These are phyloP conservation scores for Brassica hybrid DNA, from an alignment of 441 rosid genomes.

Conservation along the genomic window DNA sequence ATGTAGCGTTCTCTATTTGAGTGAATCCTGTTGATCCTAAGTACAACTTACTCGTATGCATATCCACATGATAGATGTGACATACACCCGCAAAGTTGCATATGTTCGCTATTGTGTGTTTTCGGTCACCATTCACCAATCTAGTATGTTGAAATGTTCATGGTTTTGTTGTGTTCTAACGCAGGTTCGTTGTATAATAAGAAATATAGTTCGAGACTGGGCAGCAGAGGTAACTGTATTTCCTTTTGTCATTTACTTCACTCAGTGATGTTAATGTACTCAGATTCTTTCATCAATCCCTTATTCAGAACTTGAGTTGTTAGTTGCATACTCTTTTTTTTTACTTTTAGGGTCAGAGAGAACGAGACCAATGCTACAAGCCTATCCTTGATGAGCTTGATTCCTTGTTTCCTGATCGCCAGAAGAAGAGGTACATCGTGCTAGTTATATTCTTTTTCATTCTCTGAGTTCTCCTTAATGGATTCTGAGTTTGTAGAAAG, in stretches of 20 bases:
- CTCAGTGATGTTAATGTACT: not conserved
- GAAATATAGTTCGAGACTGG: slow-evolving; percentile 99
- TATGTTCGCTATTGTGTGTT: slow-evolving; percentile 18
- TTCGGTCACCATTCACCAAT: slow-evolving; percentile 16
- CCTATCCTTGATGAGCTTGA: slow-evolving; percentile 95
- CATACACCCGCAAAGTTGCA: slow-evolving; percentile 1
- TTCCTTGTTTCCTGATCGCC: slow-evolving; percentile 79
- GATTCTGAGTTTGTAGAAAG: slow-evolving; percentile 13
- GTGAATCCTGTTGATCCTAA: slow-evolving; percentile 2
- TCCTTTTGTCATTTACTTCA: slow-evolving; percentile 11
- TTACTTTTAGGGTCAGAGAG: slow-evolving; percentile 72
- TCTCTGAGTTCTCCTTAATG: slow-evolving; percentile 18
- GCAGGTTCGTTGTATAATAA: slow-evolving; percentile 96
- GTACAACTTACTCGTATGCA: not conserved
- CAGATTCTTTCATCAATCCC: not conserved
- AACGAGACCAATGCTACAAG: slow-evolving; percentile 91
- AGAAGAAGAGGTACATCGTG: slow-evolving; percentile 58
- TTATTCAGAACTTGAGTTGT: slow-evolving; percentile 9
- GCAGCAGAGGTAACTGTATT: slow-evolving; percentile 79
- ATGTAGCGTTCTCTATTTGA: slow-evolving; percentile 1
- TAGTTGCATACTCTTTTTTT: slow-evolving; percentile 1
- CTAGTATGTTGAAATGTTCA: slow-evolving; percentile 8
- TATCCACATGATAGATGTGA: slow-evolving; percentile 29
- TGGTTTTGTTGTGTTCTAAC: slow-evolving; percentile 37
- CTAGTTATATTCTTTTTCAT: slow-evolving; percentile 22